Conservation (phyloP, 2,329 filamentous ascomycete genomes). For the Metarhizium sp. region DNA sequence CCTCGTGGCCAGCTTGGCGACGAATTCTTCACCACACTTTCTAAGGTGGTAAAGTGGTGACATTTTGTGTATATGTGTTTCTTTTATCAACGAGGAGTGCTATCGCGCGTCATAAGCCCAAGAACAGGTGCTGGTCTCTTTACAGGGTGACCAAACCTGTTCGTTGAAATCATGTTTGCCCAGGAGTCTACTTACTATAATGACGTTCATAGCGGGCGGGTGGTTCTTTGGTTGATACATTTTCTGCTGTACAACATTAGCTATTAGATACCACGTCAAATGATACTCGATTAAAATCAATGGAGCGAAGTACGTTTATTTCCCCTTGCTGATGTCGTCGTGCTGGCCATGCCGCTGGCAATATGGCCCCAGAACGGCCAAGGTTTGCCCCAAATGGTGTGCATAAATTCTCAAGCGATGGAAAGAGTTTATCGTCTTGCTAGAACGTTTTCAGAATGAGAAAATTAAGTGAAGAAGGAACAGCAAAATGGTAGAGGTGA, state of each 20-base stretch:
- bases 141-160: background rate
- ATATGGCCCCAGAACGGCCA: background rate
- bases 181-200: background rate
- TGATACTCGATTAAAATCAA: background rate
- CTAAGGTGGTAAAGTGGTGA: slow-evolving; percentile 12
- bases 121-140: background rate
- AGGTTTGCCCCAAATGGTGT: too few relatives aligned
- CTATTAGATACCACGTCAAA: slow-evolving; percentile 14
- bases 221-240: background rate
- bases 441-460: too few relatives aligned
- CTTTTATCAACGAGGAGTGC: background rate
- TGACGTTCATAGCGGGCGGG: background rate
- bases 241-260: slow-evolving; percentile 11
- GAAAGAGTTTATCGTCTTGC: background rate
- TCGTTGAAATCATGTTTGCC: background rate
- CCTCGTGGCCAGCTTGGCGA: slow-evolving; percentile 43
- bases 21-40: slow-evolving; percentile 28
- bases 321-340: background rate
- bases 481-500: too few relatives aligned
- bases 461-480: too few relatives aligned
- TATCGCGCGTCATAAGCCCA: background rate
- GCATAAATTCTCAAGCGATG: background rate
- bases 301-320: background rate
- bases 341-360: background rate
- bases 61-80: background rate